Evolutionary conservation across 1,284 basidiomycete genomes (phyloP).

Genomic region (Quambalaria eucalypti): DNA sequence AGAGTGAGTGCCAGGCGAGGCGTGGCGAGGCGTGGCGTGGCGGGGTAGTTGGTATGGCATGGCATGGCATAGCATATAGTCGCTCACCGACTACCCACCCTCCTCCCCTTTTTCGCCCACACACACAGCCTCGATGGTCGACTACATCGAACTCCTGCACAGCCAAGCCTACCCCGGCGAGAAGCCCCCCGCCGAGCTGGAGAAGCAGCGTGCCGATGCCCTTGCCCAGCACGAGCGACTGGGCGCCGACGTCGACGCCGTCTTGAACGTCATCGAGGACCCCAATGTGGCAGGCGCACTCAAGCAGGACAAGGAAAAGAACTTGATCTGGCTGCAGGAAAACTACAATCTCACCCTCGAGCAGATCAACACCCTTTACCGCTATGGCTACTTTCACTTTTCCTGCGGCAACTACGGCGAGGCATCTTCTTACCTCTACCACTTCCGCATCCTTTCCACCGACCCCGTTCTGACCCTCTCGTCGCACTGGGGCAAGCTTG

Average conservation of each 20-base stretch:
- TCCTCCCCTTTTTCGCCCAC: background rate
- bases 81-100: conserved; percentile 1
- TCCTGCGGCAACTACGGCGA: conserved; percentile 92
- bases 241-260: conserved; percentile 78
- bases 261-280: conserved; percentile 90
- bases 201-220: conserved; percentile 54
- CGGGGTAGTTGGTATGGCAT: too few species aligned
- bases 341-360: conserved; percentile 84
- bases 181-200: conserved; percentile 29
- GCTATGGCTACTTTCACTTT: conserved; percentile 96
- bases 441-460: conserved; percentile 93
- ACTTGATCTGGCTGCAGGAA: conserved; percentile 83
- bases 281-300: conserved; percentile 71
- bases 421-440: conserved; percentile 94
- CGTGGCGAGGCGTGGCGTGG: conserved; percentile 12
- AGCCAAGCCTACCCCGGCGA: conserved; percentile 65
- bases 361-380: conserved; percentile 91
- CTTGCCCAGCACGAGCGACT: conserved; percentile 74
- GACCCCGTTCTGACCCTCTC: conserved; percentile 84
- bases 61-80: too few species aligned
- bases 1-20: conserved; percentile 62
- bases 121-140: conserved; percentile 35
- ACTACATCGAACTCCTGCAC: conserved; percentile 60
- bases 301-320: conserved; percentile 94
- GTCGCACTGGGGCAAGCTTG: conserved; percentile 95